Base-by-base conservation (phyloP, 371 early-diverging fungal species). In the Choanephora cucurbitarum region DNA sequence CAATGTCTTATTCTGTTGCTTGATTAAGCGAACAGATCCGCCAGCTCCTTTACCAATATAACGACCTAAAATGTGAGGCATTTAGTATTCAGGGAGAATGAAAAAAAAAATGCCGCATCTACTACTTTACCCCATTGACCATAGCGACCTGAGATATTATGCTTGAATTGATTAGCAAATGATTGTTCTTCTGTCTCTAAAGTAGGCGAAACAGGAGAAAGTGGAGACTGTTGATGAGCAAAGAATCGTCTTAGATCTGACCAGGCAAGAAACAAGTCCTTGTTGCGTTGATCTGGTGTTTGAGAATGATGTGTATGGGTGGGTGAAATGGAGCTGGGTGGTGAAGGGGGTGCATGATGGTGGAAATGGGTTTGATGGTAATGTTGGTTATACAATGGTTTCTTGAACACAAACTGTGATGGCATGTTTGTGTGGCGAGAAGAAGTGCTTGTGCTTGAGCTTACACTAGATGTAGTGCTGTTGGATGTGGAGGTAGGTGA, bases 41-140 rank as follows among this genome's bases (percentile, higher is more conserved):
- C 89, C 90, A 8, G 88, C 86, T 45, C 89, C 91, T 53, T 80
- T 76, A 41, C 91, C 91, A 44, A 90, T 79, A 48, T 82, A 80
- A 53, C 83, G 85, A 48, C 79, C 82, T 65, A 72, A 42, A 42
- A 42, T 43, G 42, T 44, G 44, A 50, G 50, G 37, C 39, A 31
- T 19, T 52, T 31, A 24, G 23, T 43, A 5, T 45, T 39, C 8
- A 21, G 32, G 22, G 44, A 51, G 56, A 56, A 28, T 53, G 32
- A 57, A 21, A 21, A 49, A 59, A 23, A 45, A 61, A 61, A 55
- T 58, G 40, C 46, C 46, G 32, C 52, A 44, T n/a, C n/a, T n/a
- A 22, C 28, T 15, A 42, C 22, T 44, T 57, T 69, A 71, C 75
- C 75, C 75, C 75, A 75, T 64, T 71, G 69, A 11, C 75, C 75